Percentiles rank a stretch among this genome's conserved stretches.
Evolutionary conservation across 768 basidiomycete species (phyloP).

Genomic region (Boletales sp.): DNA sequence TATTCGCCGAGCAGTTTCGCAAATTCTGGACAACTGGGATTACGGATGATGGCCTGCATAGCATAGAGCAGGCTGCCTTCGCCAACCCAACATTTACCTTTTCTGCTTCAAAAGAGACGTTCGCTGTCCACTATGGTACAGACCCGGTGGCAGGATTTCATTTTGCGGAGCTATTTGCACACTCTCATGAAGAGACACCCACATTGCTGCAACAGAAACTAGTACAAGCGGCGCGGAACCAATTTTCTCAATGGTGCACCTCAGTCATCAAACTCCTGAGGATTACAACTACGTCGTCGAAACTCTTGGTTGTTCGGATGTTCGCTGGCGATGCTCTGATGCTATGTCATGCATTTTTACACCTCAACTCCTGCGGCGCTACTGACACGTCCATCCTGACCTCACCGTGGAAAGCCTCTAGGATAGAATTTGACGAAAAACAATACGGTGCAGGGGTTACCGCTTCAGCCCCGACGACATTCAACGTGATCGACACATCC

Average conservation of each 20-base stretch:
- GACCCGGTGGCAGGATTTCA: conserved; percentile 32
- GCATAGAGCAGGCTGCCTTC: conserved; percentile 8
- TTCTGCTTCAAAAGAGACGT: conserved; percentile 19
- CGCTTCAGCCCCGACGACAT: conserved; percentile 23
- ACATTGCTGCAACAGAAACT: conserved; percentile 14
- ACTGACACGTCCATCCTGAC: conserved; percentile 16
- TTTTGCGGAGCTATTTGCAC: conserved; percentile 26
- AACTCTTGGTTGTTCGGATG: conserved; percentile 22
- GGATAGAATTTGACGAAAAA: conserved; percentile 18
- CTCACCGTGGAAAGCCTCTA: conserved; percentile 24
- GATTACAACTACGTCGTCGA: neutral
- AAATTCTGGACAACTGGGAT: conserved; percentile 24
- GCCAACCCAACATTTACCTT: conserved; percentile 32
- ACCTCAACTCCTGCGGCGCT: conserved; percentile 4
- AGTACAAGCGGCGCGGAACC: conserved; percentile 15
- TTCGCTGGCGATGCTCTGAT: conserved; percentile 29
- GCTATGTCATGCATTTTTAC: conserved; percentile 25
- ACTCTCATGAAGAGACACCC: conserved; percentile 1
- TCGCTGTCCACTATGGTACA: conserved; percentile 27
- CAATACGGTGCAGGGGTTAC: conserved; percentile 16
- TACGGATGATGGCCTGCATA: conserved; percentile 23
- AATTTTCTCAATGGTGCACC: conserved; percentile 29
- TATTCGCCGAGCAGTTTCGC: conserved; percentile 18
- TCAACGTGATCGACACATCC: conserved; percentile 34
- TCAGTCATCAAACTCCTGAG: conserved; percentile 14